Percentiles rank a stretch among this genome's conserved stretches.
Conservation (phyloP, 352 stramenopile genomes). For the Pythium plurisporium region DNA sequence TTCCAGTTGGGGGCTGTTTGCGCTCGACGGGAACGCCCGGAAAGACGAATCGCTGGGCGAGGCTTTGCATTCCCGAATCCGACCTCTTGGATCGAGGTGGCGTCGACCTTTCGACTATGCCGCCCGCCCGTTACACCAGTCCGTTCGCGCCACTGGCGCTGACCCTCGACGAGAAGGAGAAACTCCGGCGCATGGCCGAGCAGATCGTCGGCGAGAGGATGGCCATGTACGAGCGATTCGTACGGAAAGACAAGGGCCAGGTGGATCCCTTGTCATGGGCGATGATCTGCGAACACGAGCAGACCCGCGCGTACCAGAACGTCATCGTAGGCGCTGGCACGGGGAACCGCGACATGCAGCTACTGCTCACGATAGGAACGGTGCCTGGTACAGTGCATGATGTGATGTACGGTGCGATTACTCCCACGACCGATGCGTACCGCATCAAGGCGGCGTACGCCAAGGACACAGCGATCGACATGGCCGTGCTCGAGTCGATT, state of each 20-base stretch:
- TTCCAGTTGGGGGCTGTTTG: no score
- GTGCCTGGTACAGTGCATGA: constrained; percentile 51
- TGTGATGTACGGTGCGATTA: constrained; percentile 50
- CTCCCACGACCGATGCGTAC: constrained; percentile 40
- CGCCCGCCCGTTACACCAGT: constrained; percentile 33
- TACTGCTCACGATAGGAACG: constrained; percentile 29
- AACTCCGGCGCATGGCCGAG: constrained; percentile 43
- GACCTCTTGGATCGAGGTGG: not conserved
- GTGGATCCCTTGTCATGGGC: constrained; percentile 42
- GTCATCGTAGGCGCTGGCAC: constrained; percentile 18
- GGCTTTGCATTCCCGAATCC: not conserved
- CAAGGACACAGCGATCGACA: constrained; percentile 41
- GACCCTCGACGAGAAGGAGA: constrained; percentile 43
- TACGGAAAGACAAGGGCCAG: constrained; percentile 33
- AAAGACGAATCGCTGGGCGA: not conserved
- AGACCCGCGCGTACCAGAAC: constrained; percentile 46
- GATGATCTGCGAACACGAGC: constrained; percentile 41
- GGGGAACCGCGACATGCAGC: constrained; percentile 11
- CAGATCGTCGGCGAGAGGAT: constrained; percentile 50
- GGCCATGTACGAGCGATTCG: constrained; percentile 47
- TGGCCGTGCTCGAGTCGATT: constrained; percentile 56
- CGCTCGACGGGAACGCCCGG: no score
- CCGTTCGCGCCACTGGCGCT: constrained; percentile 49
- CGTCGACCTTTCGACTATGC: not conserved
- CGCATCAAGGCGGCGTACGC: constrained; percentile 51